A percentile compares a stretch with the other conserved stretches of the same genome.
phyloP scores from a whole-genome alignment of 495 filamentous ascomycete genomes.

The Cudoniella acicularis region DNA sequence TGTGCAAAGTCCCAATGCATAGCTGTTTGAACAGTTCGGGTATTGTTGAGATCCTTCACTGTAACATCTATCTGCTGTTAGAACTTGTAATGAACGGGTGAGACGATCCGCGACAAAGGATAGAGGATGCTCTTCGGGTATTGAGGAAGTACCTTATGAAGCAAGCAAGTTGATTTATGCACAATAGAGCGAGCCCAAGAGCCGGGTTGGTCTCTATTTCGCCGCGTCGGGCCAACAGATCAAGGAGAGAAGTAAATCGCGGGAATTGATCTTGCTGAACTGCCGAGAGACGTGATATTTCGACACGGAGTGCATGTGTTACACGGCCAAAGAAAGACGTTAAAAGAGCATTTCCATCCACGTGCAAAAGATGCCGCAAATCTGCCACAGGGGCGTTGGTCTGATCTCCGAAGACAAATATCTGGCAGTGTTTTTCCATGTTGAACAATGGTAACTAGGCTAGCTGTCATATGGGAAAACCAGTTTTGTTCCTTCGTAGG shows the following conservation, averaged over 20 bases:
- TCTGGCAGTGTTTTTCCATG: no score
- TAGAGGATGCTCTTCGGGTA: no score
- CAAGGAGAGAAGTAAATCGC: no score
- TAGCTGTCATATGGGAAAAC: no score
- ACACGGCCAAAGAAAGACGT: slow-evolving; percentile 62
- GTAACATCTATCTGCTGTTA: slow-evolving; percentile 31
- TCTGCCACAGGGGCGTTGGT: slow-evolving; percentile 68
- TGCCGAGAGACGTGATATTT: slow-evolving; percentile 57
- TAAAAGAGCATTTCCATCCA: slow-evolving; percentile 63
- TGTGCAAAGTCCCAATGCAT: slow-evolving; percentile 65
- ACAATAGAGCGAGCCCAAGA: no score
- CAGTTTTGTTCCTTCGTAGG: no score
- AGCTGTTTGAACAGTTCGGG: slow-evolving; percentile 38
- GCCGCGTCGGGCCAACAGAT: no score
- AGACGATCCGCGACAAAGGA: slow-evolving; percentile 58
- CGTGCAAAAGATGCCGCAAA: slow-evolving; percentile 53
- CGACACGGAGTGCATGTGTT: slow-evolving; percentile 57
- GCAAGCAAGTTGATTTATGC: no score
- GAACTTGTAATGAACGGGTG: slow-evolving; percentile 16
- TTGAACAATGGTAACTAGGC: no score
- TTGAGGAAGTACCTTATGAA: no score
- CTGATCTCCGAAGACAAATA: slow-evolving; percentile 71
- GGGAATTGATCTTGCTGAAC: slow-evolving; percentile 61
- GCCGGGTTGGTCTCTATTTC: no score
- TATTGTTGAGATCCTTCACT: slow-evolving; percentile 43